Evolutionary conservation across 83 land plant species (phyloP).

Genomic region (Picea engelmannii): DNA sequence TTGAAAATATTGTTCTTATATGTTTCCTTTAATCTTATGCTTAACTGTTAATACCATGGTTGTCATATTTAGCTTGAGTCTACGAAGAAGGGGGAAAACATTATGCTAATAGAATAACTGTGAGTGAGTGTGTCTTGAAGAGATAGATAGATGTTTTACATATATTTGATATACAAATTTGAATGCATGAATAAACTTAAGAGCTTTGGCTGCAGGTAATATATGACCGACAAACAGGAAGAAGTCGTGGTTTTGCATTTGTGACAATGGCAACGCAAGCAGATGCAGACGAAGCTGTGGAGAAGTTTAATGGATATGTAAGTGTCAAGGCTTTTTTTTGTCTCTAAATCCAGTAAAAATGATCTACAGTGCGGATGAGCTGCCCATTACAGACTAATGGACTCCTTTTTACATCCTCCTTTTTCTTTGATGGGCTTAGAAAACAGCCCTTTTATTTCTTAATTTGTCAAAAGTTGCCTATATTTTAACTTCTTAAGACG

Average conservation of each 20-base stretch:
- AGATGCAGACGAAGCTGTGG: conserved; percentile 23
- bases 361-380: neutral
- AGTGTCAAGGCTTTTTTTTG: neutral
- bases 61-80: no score
- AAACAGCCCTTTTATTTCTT: no score
- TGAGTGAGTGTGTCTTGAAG: no score
- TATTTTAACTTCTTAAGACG: no score
- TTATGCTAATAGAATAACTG: no score
- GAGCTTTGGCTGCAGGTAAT: conserved; percentile 21
- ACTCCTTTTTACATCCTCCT: neutral
- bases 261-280: conserved; percentile 18
- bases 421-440: neutral
- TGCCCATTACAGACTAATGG: neutral
- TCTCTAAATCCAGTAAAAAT: neutral
- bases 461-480: no score
- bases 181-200: neutral
- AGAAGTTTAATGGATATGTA: conserved; percentile 35
- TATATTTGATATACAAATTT: no score
- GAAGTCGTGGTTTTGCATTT: conserved; percentile 42
- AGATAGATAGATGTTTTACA: no score
- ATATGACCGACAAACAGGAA: conserved; percentile 31
- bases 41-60: neutral
- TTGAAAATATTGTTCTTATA: no score
- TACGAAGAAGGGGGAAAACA: no score
- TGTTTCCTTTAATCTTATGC: neutral